Evolutionary conservation across 768 basidiomycete genomes (phyloP).

Genomic region (Boletus vermiculosoides): DNA sequence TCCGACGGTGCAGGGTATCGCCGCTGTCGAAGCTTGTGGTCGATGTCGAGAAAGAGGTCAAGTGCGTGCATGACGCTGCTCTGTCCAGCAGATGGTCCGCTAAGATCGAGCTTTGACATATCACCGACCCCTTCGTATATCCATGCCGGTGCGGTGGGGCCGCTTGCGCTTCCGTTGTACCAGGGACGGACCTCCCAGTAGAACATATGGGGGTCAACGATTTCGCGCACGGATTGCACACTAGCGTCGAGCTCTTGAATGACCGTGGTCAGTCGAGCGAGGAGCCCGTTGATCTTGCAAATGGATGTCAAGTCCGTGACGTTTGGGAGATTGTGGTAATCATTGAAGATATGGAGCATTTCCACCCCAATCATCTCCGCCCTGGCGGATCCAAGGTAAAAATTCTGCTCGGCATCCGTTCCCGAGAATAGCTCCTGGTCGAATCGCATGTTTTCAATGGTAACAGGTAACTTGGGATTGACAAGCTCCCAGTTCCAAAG

Average conservation of each 20-base stretch:
- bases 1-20: slow-evolving; percentile 66
- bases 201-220: slow-evolving; percentile 83
- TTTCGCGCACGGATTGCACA: slow-evolving; percentile 64
- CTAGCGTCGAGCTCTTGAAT: slow-evolving; percentile 74
- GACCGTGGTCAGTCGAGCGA: slow-evolving; percentile 61
- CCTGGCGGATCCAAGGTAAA: slow-evolving; percentile 81
- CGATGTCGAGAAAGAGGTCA: slow-evolving; percentile 84
- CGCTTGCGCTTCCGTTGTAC: slow-evolving; percentile 79
- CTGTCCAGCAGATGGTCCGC: slow-evolving; percentile 93
- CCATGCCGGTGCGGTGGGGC: slow-evolving; percentile 54
- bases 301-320: slow-evolving; percentile 59
- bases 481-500: slow-evolving; percentile 84
- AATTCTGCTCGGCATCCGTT: slow-evolving; percentile 79
- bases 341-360: slow-evolving; percentile 83
- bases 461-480: slow-evolving; percentile 55
- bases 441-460: slow-evolving; percentile 72
- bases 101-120: slow-evolving; percentile 59
- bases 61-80: slow-evolving; percentile 86
- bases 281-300: slow-evolving; percentile 69
- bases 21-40: slow-evolving; percentile 76
- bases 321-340: slow-evolving; percentile 77
- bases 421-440: slow-evolving; percentile 72
- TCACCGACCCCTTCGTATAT: slow-evolving; percentile 75
- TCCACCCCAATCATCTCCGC: slow-evolving; percentile 87
- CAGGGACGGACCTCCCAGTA: slow-evolving; percentile 91